phyloP scores from a whole-genome alignment of 1,139 yeast species.

The Yamadazyma aaseri region DNA sequence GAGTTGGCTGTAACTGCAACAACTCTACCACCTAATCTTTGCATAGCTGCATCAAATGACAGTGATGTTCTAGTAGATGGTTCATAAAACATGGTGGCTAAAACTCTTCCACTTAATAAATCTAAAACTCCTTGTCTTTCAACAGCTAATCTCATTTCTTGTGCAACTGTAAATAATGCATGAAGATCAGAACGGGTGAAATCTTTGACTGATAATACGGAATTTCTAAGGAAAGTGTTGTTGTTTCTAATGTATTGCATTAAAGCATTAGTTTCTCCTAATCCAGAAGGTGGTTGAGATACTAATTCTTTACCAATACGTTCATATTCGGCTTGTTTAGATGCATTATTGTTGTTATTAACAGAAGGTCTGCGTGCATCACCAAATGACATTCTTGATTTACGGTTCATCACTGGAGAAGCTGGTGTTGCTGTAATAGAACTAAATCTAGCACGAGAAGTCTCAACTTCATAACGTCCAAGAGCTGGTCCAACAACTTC shows the following conservation, averaged over 20 bases:
- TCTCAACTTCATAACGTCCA: slow-evolving; percentile 55
- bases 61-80: slow-evolving; percentile 97
- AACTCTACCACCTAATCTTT: slow-evolving; percentile 97
- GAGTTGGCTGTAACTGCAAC: slow-evolving; percentile 80
- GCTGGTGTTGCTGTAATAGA: slow-evolving; percentile 46
- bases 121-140: slow-evolving; percentile 96
- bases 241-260: slow-evolving; percentile 71
- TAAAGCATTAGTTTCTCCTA: slow-evolving; percentile 77
- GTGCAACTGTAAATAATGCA: slow-evolving; percentile 91
- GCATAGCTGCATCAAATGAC: slow-evolving; percentile 99
- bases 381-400: slow-evolving; percentile 48
- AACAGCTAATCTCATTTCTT: slow-evolving; percentile 95
- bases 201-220: slow-evolving; percentile 84
- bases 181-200: slow-evolving; percentile 87
- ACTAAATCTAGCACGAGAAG: slow-evolving; percentile 39
- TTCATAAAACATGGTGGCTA: slow-evolving; percentile 96
- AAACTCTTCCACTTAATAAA: slow-evolving; percentile 81
- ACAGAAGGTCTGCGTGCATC: slow-evolving; percentile 48
- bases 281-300: slow-evolving; percentile 67
- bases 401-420: slow-evolving; percentile 45
- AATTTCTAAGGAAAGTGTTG: slow-evolving; percentile 87
- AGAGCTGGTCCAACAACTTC: slow-evolving; percentile 58
- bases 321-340: slow-evolving; percentile 46
- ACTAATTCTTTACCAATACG: slow-evolving; percentile 69
- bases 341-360: slow-evolving; percentile 28